Percentiles rank a stretch among this genome's conserved stretches.
These are phyloP conservation scores for Claviceps spartinae DNA, from an alignment of 2,329 filamentous ascomycete species.

Conservation along the genomic window DNA sequence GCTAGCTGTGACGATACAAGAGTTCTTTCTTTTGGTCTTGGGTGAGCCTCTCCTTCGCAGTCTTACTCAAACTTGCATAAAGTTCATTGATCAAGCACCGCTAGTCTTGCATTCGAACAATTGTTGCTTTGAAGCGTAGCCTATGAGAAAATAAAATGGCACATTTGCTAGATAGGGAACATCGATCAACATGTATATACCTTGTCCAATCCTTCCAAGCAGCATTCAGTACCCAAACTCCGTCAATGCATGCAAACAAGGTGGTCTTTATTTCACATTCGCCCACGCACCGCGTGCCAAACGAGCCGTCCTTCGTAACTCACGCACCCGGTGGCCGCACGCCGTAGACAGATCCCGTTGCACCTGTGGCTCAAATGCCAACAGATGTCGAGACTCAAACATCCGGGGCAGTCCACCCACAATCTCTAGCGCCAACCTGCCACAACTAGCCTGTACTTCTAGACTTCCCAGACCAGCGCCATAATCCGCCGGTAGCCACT, in stretches of 20 bases:
- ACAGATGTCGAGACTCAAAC: conserved; percentile 33
- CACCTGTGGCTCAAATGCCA: conserved; percentile 30
- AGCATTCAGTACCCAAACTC: neutral
- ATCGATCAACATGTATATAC: neutral
- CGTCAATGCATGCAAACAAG: conserved; percentile 2
- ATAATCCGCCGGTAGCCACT: conserved; percentile 19
- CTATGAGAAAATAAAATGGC: neutral
- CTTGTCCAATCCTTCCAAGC: neutral
- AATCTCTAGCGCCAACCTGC: conserved; percentile 34
- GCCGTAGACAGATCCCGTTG: conserved; percentile 34
- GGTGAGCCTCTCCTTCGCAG: neutral
- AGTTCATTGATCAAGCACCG: neutral
- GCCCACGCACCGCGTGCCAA: conserved; percentile 36
- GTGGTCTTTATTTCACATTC: conserved; percentile 16
- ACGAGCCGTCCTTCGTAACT: conserved; percentile 36
- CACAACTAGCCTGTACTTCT: conserved; percentile 22
- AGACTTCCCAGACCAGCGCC: conserved; percentile 5
- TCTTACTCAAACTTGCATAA: neutral
- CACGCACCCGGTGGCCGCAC: conserved; percentile 39
- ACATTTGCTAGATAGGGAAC: neutral
- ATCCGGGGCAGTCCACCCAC: conserved; percentile 31
- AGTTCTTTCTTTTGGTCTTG: neutral
- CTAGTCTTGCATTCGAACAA: no score
- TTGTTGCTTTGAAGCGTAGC: neutral
- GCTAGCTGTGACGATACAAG: neutral